phyloP scores from a whole-genome alignment of 1,284 basidiomycete species.

The Sanghuangporus sanghuang region DNA sequence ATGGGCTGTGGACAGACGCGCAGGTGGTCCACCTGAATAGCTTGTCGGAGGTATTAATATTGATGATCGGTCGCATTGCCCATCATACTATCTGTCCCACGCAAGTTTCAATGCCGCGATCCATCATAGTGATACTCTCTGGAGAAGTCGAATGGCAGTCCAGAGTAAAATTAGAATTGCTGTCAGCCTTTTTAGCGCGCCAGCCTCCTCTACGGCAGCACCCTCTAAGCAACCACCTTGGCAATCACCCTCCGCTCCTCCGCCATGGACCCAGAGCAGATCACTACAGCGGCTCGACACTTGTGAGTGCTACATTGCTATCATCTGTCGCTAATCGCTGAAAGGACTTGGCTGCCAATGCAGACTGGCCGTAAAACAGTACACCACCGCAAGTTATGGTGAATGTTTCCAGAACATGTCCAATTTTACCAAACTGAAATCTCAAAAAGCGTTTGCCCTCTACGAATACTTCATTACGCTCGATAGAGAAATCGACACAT shows the following conservation, averaged over 20 bases:
- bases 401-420: background rate
- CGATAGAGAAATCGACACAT: constrained; percentile 11
- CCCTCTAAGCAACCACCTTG: background rate
- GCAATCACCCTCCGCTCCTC: background rate
- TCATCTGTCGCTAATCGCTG: background rate
- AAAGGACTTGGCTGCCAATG: background rate
- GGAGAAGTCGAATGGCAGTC: background rate
- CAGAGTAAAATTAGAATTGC: background rate
- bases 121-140: no score
- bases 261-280: background rate
- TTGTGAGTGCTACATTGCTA: background rate
- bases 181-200: background rate
- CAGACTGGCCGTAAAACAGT: constrained; percentile 8
- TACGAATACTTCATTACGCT: constrained; percentile 16
- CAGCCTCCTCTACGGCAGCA: no score
- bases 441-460: constrained; percentile 2
- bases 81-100: no score
- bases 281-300: background rate
- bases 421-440: background rate
- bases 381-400: constrained; percentile 9
- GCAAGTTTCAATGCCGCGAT: no score
- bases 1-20: no score
- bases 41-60: no score
- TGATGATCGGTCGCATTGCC: no score
- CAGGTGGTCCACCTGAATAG: no score